Conservation (phyloP, 2,329 filamentous ascomycete genomes). For the Sarocladium kiliense region DNA sequence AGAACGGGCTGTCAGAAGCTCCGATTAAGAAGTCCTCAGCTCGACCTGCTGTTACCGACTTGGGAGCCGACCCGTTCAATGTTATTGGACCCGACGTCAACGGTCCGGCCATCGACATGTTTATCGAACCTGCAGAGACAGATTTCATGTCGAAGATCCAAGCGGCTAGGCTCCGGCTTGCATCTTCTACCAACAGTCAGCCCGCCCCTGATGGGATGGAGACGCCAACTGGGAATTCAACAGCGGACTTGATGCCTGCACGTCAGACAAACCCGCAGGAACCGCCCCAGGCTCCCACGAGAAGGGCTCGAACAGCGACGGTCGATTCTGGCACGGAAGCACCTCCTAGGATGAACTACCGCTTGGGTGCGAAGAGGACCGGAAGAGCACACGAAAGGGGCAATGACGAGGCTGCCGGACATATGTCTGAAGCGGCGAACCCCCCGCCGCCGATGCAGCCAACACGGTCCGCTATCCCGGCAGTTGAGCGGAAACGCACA, state of each 20-base stretch:
- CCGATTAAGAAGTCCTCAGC: slow-evolving; percentile 34
- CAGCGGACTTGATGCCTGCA: slow-evolving; percentile 17
- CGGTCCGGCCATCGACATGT: slow-evolving; percentile 34
- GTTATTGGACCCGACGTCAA: slow-evolving; percentile 36
- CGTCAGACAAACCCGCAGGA: slow-evolving; percentile 30
- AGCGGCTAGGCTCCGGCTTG: slow-evolving; percentile 43
- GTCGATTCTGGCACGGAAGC: slow-evolving; percentile 50
- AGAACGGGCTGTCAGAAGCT: slow-evolving; percentile 31
- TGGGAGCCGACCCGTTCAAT: slow-evolving; percentile 47
- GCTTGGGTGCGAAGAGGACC: slow-evolving; percentile 40
- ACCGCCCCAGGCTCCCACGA: slow-evolving; percentile 45
- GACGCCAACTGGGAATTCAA: slow-evolving; percentile 42
- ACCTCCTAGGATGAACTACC: slow-evolving; percentile 60
- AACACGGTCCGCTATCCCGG: slow-evolving; percentile 33
- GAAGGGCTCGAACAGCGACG: slow-evolving; percentile 48
- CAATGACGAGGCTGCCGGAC: slow-evolving; percentile 6
- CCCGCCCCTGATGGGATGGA: slow-evolving; percentile 53
- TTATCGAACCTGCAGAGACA: slow-evolving; percentile 39
- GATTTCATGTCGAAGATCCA: slow-evolving; percentile 54
- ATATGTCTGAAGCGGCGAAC: slow-evolving; percentile 28
- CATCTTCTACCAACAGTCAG: slow-evolving; percentile 29
- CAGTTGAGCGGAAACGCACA: slow-evolving; percentile 75
- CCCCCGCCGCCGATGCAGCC: slow-evolving; percentile 31
- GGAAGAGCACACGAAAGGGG: slow-evolving; percentile 30
- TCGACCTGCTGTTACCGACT: slow-evolving; percentile 30